Evolutionary conservation across 805 yeast genomes (phyloP).

Genomic region (Saccharomycopsis fodiens): DNA sequence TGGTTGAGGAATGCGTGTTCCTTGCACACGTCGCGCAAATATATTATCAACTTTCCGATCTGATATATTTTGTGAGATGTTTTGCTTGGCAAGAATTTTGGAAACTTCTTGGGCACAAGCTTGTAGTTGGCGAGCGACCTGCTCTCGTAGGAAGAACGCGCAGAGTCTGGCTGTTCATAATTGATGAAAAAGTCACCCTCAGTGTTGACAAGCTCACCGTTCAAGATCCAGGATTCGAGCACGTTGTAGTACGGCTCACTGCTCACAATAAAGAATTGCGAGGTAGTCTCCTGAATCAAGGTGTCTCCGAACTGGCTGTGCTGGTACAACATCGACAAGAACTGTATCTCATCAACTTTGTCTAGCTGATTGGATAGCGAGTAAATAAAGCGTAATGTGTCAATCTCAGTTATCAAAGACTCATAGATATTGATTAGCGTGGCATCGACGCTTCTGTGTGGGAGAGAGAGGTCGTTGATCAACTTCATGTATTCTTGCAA

Average conservation of each 20-base stretch:
- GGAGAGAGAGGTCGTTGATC: slow-evolving; percentile 34
- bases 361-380: slow-evolving; percentile 33
- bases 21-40: slow-evolving; percentile 55
- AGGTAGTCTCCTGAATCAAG: slow-evolving; percentile 37
- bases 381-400: slow-evolving; percentile 50
- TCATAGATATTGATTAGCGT: slow-evolving; percentile 27
- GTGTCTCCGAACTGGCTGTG: slow-evolving; percentile 60
- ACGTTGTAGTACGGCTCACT: slow-evolving; percentile 54
- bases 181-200: slow-evolving; percentile 54
- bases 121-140: not conserved
- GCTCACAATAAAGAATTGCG: slow-evolving; percentile 36
- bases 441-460: slow-evolving; percentile 28
- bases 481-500: slow-evolving; percentile 36
- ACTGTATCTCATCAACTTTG: slow-evolving; percentile 36
- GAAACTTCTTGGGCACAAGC: slow-evolving; percentile 31
- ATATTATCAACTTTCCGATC: slow-evolving; percentile 66
- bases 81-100: slow-evolving; percentile 35
- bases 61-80: slow-evolving; percentile 44
- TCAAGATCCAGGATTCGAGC: slow-evolving; percentile 57
- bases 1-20: slow-evolving; percentile 59
- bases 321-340: slow-evolving; percentile 45
- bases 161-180: not conserved
- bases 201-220: slow-evolving; percentile 53
- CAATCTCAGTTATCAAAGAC: slow-evolving; percentile 42
- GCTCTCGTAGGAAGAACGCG: too few species aligned